Conservation (phyloP, 345 rosid species). For the Microcos paniculata region DNA sequence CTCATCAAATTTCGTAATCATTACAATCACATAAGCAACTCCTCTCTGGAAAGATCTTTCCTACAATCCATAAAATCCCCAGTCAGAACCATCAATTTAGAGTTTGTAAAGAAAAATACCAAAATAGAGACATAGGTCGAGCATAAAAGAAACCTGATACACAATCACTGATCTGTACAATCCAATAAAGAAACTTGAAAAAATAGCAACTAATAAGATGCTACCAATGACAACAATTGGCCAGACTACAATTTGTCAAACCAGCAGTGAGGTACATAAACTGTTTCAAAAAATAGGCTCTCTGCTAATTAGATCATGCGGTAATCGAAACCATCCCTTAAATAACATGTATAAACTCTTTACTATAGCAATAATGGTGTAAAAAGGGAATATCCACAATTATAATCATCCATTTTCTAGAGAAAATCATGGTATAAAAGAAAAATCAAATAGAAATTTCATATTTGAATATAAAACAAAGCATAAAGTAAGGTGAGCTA, state of each 20-base stretch:
- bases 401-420: too few relatives aligned
- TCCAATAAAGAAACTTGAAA: constrained; percentile 69
- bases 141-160: constrained; percentile 48
- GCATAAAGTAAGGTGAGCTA: too few relatives aligned
- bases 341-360: constrained; percentile 79
- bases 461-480: too few relatives aligned
- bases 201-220: constrained; percentile 47
- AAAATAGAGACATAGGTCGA: neutral
- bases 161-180: constrained; percentile 72
- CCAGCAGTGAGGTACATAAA: constrained; percentile 79
- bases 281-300: constrained; percentile 84
- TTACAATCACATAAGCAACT: constrained; percentile 77
- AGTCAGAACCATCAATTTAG: neutral
- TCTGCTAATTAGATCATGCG: constrained; percentile 65
- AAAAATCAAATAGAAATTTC: too few relatives aligned
- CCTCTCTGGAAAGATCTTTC: constrained; percentile 80
- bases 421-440: too few relatives aligned
- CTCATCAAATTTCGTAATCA: constrained; percentile 88
- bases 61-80: constrained; percentile 33
- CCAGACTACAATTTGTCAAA: constrained; percentile 73
- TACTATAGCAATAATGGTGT: constrained; percentile 57
- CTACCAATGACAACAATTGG: constrained; percentile 79
- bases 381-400: constrained; percentile 66
- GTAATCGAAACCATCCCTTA: constrained; percentile 70
- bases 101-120: too few relatives aligned